Evolutionary conservation across 1,284 basidiomycete species (phyloP).

Genomic region (Jaminaea rosea): DNA sequence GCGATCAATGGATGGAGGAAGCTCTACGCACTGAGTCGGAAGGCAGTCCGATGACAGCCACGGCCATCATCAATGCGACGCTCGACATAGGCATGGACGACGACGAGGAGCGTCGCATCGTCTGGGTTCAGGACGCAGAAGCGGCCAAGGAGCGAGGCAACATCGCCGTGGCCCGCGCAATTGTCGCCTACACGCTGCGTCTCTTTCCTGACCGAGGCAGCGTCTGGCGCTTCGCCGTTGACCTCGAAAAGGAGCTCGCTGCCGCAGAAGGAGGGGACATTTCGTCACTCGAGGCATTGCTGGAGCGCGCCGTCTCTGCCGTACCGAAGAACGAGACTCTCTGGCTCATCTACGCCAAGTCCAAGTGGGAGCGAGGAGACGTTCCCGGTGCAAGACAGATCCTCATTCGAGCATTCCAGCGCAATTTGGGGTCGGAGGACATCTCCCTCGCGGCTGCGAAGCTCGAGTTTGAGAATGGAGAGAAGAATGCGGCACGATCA

Average conservation of each 20-base stretch:
- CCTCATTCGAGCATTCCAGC: constrained; percentile 79
- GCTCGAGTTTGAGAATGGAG: constrained; percentile 85
- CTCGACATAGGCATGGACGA: constrained; percentile 73
- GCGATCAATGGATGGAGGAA: constrained; percentile 93
- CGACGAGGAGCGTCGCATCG: constrained; percentile 79
- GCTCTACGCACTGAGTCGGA: constrained; percentile 85
- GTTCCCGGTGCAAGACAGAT: constrained; percentile 76
- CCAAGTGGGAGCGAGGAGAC: constrained; percentile 77
- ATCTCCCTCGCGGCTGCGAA: constrained; percentile 97
- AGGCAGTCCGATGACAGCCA: constrained; percentile 73
- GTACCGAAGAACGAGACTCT: constrained; percentile 90
- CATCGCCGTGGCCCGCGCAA: constrained; percentile 73
- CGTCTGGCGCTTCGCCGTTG: constrained; percentile 82
- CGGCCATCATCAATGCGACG: constrained; percentile 90
- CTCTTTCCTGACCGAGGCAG: constrained; percentile 76
- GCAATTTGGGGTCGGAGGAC: constrained; percentile 89
- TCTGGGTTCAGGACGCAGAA: constrained; percentile 88
- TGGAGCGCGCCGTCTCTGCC: constrained; percentile 71
- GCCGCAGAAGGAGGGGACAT: neutral
- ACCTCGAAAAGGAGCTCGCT: constrained; percentile 73
- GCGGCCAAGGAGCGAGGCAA: constrained; percentile 64
- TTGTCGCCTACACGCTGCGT: constrained; percentile 78
- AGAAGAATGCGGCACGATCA: constrained; percentile 72
- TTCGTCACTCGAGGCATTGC: constrained; percentile 60
- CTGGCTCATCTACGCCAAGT: constrained; percentile 95